Conservation (phyloP, 306 rosid species). For the Acacia confusa region DNA sequence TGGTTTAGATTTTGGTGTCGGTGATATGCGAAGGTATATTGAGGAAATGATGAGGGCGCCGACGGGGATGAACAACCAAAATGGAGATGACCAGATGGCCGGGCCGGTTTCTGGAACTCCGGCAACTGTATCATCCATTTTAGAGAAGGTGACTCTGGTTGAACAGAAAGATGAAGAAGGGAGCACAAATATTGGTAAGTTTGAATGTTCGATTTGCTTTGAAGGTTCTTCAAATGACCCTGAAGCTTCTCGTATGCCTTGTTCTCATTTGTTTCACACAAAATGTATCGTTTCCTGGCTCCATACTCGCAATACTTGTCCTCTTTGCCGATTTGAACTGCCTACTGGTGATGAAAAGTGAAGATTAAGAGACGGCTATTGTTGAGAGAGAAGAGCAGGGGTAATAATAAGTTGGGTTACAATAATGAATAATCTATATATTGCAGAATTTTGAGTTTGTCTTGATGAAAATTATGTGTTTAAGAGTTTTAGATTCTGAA, state of each 20-base stretch:
- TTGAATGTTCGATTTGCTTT: background rate
- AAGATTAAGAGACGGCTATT: background rate
- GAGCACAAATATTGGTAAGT: background rate
- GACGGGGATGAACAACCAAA: background rate
- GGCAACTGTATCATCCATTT: background rate
- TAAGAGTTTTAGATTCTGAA: background rate
- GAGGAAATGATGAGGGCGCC: too few relatives aligned
- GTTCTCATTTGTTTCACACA: background rate
- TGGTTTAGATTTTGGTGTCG: too few relatives aligned
- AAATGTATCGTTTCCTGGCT: background rate
- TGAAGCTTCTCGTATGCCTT: background rate
- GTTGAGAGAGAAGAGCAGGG: background rate
- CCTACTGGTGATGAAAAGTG: background rate
- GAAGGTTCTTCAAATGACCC: background rate
- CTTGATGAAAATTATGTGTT: background rate
- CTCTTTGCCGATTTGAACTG: background rate
- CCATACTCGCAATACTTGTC: background rate
- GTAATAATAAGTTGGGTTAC: background rate
- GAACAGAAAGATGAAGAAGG: background rate
- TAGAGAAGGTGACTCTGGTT: background rate
- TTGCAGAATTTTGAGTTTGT: background rate
- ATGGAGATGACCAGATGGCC: background rate
- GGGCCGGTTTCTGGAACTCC: background rate
- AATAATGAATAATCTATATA: background rate
- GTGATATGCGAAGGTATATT: too few relatives aligned